phyloP scores from a whole-genome alignment of 108 stramenopile genomes.

The Nannochloropsis granulata region DNA sequence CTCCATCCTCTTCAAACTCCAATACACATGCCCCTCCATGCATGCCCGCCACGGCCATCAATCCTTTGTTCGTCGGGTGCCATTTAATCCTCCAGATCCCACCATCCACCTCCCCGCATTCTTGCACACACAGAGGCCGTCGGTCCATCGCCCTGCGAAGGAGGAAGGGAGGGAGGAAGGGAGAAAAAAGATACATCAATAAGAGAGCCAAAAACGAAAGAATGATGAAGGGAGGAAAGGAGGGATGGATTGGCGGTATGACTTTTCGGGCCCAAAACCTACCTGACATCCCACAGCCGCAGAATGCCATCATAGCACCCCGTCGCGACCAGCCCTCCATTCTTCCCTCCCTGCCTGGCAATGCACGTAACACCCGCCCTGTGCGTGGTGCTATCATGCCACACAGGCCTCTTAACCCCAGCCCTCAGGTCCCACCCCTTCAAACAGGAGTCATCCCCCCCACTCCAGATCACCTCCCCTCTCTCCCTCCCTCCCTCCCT shows the following conservation, averaged over 20 bases:
- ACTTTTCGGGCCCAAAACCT: too few relatives aligned
- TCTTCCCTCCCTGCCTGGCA: neutral
- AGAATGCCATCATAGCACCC: neutral
- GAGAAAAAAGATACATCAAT: too few relatives aligned
- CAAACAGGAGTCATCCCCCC: conserved; percentile 21
- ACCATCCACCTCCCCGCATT: conserved; percentile 4
- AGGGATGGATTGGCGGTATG: too few relatives aligned
- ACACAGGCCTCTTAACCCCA: neutral
- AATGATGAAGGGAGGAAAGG: too few relatives aligned
- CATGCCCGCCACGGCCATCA: conserved; percentile 26
- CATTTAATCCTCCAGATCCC: conserved; percentile 24
- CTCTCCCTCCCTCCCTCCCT: neutral
- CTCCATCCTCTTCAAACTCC: neutral
- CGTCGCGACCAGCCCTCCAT: neutral
- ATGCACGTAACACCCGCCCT: neutral
- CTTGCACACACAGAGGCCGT: neutral
- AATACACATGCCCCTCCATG: conserved; percentile 22
- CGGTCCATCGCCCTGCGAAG: neutral
- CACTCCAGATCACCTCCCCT: neutral
- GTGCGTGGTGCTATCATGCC: neutral
- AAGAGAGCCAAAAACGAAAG: too few relatives aligned
- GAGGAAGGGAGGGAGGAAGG: too few relatives aligned
- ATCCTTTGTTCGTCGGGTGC: neutral
- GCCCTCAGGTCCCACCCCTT: conserved; percentile 27
- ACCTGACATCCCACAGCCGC: neutral